Base-by-base conservation (phyloP, 2,329 filamentous ascomycete species). In the Diaporthe capsici region DNA sequence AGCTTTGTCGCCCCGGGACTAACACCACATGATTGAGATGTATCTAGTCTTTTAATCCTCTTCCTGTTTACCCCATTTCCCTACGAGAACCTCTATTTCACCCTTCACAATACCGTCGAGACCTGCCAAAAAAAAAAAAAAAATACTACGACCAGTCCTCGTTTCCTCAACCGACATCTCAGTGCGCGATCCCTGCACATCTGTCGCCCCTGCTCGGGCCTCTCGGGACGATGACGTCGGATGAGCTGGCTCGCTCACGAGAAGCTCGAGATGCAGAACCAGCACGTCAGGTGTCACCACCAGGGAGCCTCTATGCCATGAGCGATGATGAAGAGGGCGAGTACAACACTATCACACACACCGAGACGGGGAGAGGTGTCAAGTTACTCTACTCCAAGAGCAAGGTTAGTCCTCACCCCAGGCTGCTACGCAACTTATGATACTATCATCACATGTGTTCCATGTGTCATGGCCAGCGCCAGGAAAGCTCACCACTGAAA, bases 361-460 rank as follows among this genome's bases (percentile, higher is more conserved):
- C 92, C 5, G 91, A 90, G 79, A 92, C 92, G 3, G 94, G 94
- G 0, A 91, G 91, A 78, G 97, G 96, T 2, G 97, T 99, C 61
- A 99, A 98, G 86, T 88, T 99, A 44, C 88, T 99, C 20, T 98
- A 94, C 81, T 96, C 95, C 28, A 99, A 99, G 87, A 98, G 95
- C 93, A 99, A 98, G 90, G 94, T 94, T 81, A 51, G 49, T 58
- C 39, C n/a, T 55, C 37, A 4, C 58, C 34, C 34, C 25, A 6
- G 9, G 3, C 3, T 51, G 63, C 71, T n/a, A 12, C 5, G 37
- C 58, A 55, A 20, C 10, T 12, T 17, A 42, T n/a, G 12, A 17
- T 49, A 42, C 34, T 20, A 71, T 34, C 42, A 42, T 31, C 28
- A 47, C 39, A 60, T 49, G 39, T 31, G 10, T 49, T 34, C 8